A percentile compares a stretch with the other conserved stretches of the same genome.
These are phyloP conservation scores for Starmera stellimalicola DNA, from an alignment of 1,139 yeast genomes.

Conservation along the genomic window DNA sequence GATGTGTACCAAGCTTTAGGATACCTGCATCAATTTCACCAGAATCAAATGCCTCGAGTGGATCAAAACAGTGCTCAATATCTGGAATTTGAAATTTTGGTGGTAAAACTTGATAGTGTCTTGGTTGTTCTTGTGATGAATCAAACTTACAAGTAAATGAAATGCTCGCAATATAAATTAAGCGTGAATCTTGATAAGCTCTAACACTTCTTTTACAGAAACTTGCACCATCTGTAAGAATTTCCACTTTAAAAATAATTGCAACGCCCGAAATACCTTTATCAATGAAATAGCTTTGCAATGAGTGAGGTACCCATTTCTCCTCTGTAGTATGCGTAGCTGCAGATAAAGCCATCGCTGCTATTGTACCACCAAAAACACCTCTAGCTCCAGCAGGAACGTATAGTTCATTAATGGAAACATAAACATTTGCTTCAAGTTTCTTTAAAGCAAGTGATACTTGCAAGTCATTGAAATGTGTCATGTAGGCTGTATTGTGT, in stretches of 20 bases:
- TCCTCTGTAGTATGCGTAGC: constrained; percentile 40
- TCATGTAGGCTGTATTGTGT: too few relatives aligned
- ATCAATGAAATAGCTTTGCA: constrained; percentile 41
- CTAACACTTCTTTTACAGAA: constrained; percentile 51
- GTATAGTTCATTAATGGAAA: constrained; percentile 13
- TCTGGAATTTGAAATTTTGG: too few relatives aligned
- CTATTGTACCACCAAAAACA: constrained; percentile 71
- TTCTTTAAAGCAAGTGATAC: not conserved
- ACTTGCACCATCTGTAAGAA: constrained; percentile 50
- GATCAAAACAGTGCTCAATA: too few relatives aligned
- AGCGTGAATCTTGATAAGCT: constrained; percentile 42
- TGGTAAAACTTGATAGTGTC: constrained; percentile 7
- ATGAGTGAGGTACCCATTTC: constrained; percentile 36
- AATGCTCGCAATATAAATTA: constrained; percentile 44
- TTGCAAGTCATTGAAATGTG: too few relatives aligned
- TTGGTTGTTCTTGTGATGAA: constrained; percentile 5
- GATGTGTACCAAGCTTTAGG: constrained; percentile 1
- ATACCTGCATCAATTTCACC: too few relatives aligned
- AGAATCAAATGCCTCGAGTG: too few relatives aligned
- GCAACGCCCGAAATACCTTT: constrained; percentile 42
- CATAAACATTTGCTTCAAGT: not conserved
- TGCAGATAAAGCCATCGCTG: constrained; percentile 64
- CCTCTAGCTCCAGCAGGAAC: constrained; percentile 56
- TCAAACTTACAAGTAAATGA: constrained; percentile 24
- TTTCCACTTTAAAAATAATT: constrained; percentile 49